These are phyloP conservation scores for Trichoderma guizhouense DNA, from an alignment of 2,329 filamentous ascomycete genomes.

Conservation along the genomic window DNA sequence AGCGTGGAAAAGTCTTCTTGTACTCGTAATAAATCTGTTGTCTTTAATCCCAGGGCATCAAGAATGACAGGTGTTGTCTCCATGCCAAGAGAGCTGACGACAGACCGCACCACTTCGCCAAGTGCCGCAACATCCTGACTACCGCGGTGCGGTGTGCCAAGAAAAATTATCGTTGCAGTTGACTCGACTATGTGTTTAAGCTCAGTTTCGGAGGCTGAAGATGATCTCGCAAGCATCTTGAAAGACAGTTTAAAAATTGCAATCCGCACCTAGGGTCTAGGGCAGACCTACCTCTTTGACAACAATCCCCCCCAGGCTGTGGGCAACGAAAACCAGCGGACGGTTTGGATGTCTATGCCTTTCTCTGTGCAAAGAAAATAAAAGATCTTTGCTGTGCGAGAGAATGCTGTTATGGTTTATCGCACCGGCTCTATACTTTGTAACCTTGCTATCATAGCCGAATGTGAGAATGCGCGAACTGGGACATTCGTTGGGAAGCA, in stretches of 20 bases:
- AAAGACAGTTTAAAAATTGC: not conserved
- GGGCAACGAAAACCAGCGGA: not conserved
- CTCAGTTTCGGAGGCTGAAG: fast-evolving
- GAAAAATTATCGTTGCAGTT: not conserved
- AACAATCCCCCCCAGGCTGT: not conserved
- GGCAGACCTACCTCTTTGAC: not conserved
- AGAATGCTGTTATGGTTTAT: not conserved
- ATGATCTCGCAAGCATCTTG: not conserved
- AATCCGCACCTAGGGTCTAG: not conserved
- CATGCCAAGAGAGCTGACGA: not conserved
- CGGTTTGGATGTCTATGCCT: not conserved
- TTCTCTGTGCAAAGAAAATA: not conserved
- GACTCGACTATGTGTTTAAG: not conserved
- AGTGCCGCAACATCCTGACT: not conserved
- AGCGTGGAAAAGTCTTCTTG: not conserved
- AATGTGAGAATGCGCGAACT: not conserved
- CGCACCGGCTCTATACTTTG: not conserved
- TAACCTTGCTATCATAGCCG: not conserved
- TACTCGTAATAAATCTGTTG: not conserved
- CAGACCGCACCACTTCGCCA: not conserved
- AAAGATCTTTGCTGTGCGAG: not conserved
- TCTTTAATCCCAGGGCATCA: not conserved
- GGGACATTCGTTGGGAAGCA: not conserved
- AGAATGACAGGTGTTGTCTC: not conserved
- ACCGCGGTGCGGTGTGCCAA: not conserved